phyloP scores from a whole-genome alignment of 192 early-diverging fungal genomes.

The Backusella tarrabulga region DNA sequence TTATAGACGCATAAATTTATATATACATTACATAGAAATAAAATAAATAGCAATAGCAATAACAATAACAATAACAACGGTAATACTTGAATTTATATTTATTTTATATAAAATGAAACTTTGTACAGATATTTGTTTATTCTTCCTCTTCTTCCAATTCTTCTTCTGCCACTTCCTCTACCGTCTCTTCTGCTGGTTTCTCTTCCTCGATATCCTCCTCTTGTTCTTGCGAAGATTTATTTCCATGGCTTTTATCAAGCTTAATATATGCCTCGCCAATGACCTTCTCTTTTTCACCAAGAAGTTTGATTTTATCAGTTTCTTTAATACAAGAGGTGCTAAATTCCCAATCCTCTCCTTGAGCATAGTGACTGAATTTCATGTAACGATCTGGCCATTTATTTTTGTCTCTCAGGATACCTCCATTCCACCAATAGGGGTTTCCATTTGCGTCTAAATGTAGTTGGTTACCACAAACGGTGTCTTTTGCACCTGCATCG shows the following conservation, averaged over 20 bases:
- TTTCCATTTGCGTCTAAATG: constrained; percentile 39
- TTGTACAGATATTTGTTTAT: neutral
- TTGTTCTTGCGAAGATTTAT: neutral
- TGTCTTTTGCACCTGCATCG: constrained; percentile 18
- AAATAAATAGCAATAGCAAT: neutral
- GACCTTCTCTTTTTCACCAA: neutral
- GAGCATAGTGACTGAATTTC: constrained; percentile 34
- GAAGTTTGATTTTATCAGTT: constrained; percentile 26
- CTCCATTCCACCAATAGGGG: constrained; percentile 55
- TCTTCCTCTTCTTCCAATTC: neutral
- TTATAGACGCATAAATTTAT: neutral
- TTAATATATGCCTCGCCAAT: constrained; percentile 18
- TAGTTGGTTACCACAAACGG: constrained; percentile 47
- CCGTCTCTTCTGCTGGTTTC: neutral
- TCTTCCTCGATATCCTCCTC: neutral
- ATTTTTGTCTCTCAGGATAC: constrained; percentile 49
- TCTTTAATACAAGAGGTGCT: constrained; percentile 39
- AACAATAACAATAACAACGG: neutral
- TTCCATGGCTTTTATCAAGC: neutral
- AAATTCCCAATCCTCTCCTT: constrained; percentile 49
- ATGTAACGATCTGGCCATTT: constrained; percentile 34
- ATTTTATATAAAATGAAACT: constrained; percentile 3
- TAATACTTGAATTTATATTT: neutral
- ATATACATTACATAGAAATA: neutral
- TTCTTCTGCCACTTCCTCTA: neutral